phyloP scores from a whole-genome alignment of 371 early-diverging fungal genomes.

The Saksenaea vasiformis region DNA sequence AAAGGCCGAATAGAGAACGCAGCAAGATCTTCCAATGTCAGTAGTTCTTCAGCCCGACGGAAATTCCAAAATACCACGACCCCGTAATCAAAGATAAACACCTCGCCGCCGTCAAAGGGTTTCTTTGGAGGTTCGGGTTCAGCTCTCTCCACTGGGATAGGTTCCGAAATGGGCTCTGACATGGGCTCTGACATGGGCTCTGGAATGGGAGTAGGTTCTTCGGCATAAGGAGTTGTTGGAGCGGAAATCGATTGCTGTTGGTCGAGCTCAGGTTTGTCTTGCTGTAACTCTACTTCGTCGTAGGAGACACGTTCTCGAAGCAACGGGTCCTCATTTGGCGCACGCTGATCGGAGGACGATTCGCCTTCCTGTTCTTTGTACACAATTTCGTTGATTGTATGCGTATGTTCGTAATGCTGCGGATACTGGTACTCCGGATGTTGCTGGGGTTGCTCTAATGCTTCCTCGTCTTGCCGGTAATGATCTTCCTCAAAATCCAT shows the following conservation, averaged over 20 bases:
- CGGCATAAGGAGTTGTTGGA: constrained; percentile 5
- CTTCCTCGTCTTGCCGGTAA: constrained; percentile 9
- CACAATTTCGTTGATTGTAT: neutral
- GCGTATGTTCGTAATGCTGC: constrained; percentile 11
- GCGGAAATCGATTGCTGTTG: constrained; percentile 6
- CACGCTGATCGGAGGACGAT: neutral
- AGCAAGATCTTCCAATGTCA: constrained; percentile 74
- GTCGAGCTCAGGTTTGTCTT: neutral
- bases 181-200: too few species aligned
- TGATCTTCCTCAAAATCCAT: constrained; percentile 49
- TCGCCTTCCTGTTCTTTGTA: neutral
- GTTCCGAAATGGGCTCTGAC: neutral
- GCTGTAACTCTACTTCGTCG: neutral
- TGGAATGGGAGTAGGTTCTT: neutral
- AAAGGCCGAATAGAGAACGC: constrained; percentile 49
- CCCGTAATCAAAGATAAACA: constrained; percentile 92
- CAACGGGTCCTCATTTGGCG: neutral
- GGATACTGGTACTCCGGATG: constrained; percentile 16
- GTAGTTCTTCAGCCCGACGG: constrained; percentile 79
- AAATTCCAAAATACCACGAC: constrained; percentile 97
- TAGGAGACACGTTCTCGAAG: neutral
- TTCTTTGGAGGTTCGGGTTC: constrained; percentile 14
- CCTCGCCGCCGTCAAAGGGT: constrained; percentile 67
- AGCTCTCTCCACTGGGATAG: neutral
- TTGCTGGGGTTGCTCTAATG: neutral